These are phyloP conservation scores for Chlamydomonas schloesseri DNA, from an alignment of 139 green algal species.

Conservation along the genomic window DNA sequence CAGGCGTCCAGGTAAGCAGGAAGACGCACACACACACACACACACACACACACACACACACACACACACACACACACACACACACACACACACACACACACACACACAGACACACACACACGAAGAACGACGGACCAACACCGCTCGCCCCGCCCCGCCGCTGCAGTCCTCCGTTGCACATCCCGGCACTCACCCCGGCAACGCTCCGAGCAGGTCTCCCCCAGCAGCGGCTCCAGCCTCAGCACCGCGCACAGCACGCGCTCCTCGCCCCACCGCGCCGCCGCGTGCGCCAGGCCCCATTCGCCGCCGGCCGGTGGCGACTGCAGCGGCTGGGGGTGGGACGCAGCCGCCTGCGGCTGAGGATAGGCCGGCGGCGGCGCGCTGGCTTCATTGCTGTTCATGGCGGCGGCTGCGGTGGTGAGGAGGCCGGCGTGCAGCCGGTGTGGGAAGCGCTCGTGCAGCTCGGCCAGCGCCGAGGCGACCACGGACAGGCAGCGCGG, in stretches of 20 bases:
- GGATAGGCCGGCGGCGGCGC: no score
- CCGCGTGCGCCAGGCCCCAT: conserved; percentile 13
- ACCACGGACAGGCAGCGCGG: not conserved
- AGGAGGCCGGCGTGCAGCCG: not conserved
- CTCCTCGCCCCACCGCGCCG: not conserved
- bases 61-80: no score
- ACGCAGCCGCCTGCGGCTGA: no score
- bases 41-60: no score
- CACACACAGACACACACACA: no score
- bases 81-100: no score
- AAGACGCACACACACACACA: no score
- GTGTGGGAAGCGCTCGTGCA: conserved; percentile 28
- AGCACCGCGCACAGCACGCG: not conserved
- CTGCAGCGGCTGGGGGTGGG: no score
- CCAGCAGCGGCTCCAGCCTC: conserved; percentile 1
- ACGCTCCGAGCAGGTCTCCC: not conserved
- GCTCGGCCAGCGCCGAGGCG: not conserved
- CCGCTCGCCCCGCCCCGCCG: not conserved
- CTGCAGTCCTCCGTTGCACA: not conserved
- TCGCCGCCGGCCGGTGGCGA: not conserved
- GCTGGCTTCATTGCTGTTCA: no score
- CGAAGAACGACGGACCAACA: not conserved
- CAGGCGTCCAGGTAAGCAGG: no score
- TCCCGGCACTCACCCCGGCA: not conserved
- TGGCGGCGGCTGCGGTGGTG: not conserved